A percentile compares a stretch with the other conserved stretches of the same genome.
Conservation (phyloP, 1,284 basidiomycete genomes). For the Apiotrichum brassicae region DNA sequence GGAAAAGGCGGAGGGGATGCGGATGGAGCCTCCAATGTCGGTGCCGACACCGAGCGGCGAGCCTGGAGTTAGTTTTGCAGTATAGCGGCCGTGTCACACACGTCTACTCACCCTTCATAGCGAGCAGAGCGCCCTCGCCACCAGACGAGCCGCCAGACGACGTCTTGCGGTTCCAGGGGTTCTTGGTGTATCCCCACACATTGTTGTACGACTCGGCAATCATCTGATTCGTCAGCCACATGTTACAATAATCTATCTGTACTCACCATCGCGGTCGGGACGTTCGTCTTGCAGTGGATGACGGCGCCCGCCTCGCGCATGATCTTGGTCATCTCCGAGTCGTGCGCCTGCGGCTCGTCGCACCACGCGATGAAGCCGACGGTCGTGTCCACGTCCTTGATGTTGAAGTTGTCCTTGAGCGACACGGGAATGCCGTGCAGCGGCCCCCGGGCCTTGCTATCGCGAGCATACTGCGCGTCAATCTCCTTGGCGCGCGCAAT, state of each 20-base stretch:
- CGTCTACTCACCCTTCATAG: conserved; percentile 48
- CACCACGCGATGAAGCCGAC: conserved; percentile 36
- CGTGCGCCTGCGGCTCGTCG: conserved; percentile 25
- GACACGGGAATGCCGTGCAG: conserved; percentile 53
- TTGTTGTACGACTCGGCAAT: conserved; percentile 39
- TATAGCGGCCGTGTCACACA: too few relatives aligned
- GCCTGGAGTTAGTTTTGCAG: conserved; percentile 37
- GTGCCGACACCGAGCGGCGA: conserved; percentile 61
- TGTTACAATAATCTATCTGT: too few relatives aligned
- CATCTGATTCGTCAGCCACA: conserved; percentile 21
- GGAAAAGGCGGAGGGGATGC: conserved; percentile 60
- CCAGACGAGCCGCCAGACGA: conserved; percentile 59
- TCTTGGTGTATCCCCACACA: conserved; percentile 61
- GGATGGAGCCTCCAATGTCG: conserved; percentile 67
- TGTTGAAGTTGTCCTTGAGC: conserved; percentile 43
- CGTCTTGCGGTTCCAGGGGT: conserved; percentile 55
- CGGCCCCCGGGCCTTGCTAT: conserved; percentile 46
- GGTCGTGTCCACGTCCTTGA: conserved; percentile 43
- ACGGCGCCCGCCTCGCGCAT: conserved; percentile 33
- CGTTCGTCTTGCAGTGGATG: conserved; percentile 40
- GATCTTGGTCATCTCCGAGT: conserved; percentile 30
- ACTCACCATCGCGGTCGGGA: conserved; percentile 32
- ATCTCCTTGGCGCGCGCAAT: conserved; percentile 44
- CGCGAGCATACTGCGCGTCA: conserved; percentile 43
- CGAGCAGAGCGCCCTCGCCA: conserved; percentile 56